Percentiles rank a stretch among this genome's conserved stretches.
Conservation (phyloP, 2,329 filamentous ascomycete species). For the Xylaria sp. region DNA sequence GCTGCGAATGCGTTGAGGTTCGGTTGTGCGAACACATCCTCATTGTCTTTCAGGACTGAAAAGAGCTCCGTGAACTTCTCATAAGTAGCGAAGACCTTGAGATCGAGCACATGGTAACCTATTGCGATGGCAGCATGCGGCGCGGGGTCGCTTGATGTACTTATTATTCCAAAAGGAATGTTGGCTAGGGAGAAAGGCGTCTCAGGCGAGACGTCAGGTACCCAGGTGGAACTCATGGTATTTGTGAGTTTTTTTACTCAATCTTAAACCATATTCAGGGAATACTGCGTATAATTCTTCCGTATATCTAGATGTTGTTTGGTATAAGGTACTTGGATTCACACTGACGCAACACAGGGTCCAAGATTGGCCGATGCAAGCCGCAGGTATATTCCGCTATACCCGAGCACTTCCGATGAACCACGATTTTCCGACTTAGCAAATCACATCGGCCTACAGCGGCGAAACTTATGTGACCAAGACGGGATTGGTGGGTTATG, state of each 20-base stretch:
- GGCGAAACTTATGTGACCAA: no score
- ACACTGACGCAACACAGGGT: background rate
- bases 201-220: slow-evolving; percentile 50
- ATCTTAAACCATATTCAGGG: background rate
- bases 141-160: slow-evolving; percentile 63
- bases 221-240: slow-evolving; percentile 47
- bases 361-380: slow-evolving; percentile 22
- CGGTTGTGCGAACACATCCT: slow-evolving; percentile 69
- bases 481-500: no score
- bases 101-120: slow-evolving; percentile 76
- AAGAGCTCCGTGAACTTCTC: slow-evolving; percentile 40
- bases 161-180: slow-evolving; percentile 85
- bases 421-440: background rate
- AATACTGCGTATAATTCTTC: background rate
- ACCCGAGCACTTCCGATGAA: background rate
- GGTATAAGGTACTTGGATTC: background rate
- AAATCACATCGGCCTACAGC: no score
- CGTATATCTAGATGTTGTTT: background rate
- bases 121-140: slow-evolving; percentile 77
- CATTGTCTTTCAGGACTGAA: slow-evolving; percentile 62
- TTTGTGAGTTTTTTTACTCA: background rate
- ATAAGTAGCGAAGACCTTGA: slow-evolving; percentile 57
- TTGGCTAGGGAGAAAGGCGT: slow-evolving; percentile 77
- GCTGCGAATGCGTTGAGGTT: slow-evolving; percentile 79
- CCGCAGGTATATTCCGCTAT: slow-evolving; percentile 29